Percentiles rank a stretch among this genome's conserved stretches.
Evolutionary conservation across 352 stramenopile species (phyloP).

Genomic region (Phytophthora pisi): DNA sequence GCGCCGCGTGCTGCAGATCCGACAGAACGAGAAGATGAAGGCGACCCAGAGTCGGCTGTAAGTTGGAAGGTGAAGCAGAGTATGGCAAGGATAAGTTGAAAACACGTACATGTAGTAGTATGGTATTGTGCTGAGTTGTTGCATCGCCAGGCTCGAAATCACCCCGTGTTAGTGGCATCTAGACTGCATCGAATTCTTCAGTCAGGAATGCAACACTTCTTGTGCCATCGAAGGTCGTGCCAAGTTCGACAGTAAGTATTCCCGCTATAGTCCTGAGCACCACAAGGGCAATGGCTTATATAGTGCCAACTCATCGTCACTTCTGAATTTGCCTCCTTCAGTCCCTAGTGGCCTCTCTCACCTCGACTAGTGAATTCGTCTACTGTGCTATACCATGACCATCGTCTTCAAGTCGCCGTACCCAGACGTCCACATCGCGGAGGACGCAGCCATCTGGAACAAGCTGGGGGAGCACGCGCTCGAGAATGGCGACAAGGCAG

Average conservation of each 20-base stretch:
- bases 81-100: background rate
- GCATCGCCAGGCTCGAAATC: background rate
- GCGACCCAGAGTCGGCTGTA: slow-evolving; percentile 33
- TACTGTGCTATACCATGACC: slow-evolving; percentile 7
- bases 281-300: background rate
- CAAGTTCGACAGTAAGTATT: background rate
- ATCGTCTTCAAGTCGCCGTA: slow-evolving; percentile 55
- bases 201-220: background rate
- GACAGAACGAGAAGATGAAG: slow-evolving; percentile 44
- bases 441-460: slow-evolving; percentile 49
- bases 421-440: slow-evolving; percentile 28
- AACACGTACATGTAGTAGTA: slow-evolving; percentile 1
- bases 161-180: background rate
- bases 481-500: slow-evolving; percentile 30
- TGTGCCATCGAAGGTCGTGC: background rate
- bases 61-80: background rate
- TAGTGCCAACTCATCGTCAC: slow-evolving; percentile 5
- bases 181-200: background rate
- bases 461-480: slow-evolving; percentile 42
- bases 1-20: slow-evolving; percentile 70
- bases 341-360: background rate
- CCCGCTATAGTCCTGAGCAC: background rate
- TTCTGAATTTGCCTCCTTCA: slow-evolving; percentile 23
- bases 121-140: background rate
- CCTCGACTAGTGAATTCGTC: slow-evolving; percentile 11